A percentile compares a stretch with the other conserved stretches of the same genome.
These are phyloP conservation scores for Tetrahymena malaccensis DNA, from an alignment of 73 alveolate genomes.

Conservation along the genomic window DNA sequence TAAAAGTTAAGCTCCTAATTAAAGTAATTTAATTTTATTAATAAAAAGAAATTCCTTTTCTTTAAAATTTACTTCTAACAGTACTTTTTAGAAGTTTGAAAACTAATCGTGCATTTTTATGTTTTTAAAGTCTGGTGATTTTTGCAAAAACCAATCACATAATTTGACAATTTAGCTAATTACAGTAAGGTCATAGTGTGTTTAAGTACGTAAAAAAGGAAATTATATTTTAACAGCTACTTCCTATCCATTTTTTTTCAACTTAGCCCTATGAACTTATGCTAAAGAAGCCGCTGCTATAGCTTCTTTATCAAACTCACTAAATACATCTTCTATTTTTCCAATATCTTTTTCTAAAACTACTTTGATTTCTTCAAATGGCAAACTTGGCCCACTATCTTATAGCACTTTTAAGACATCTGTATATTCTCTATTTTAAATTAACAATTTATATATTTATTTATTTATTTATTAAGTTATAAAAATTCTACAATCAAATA, in stretches of 20 bases:
- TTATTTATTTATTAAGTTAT: not conserved
- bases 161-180: slow-evolving; percentile 48
- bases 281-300: slow-evolving; percentile 80
- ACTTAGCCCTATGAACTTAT: slow-evolving; percentile 64
- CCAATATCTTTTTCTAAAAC: slow-evolving; percentile 13
- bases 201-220: slow-evolving; percentile 51
- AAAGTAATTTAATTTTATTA: slow-evolving; percentile 34
- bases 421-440: slow-evolving; percentile 25
- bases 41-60: too few species aligned
- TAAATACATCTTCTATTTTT: slow-evolving; percentile 47
- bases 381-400: slow-evolving; percentile 22
- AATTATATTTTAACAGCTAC: slow-evolving; percentile 72
- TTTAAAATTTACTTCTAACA: not conserved
- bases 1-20: slow-evolving; percentile 52
- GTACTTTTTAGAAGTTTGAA: not conserved
- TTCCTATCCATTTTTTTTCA: slow-evolving; percentile 42
- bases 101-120: not conserved
- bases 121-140: not conserved
- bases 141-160: slow-evolving; percentile 29
- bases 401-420: slow-evolving; percentile 15
- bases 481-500: not conserved
- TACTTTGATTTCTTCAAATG: slow-evolving; percentile 19
- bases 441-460: not conserved
- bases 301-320: slow-evolving; percentile 54
- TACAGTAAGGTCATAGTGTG: slow-evolving; percentile 53